Percentiles rank a stretch among this genome's conserved stretches.
Conservation (phyloP, 2,329 filamentous ascomycete genomes). For the Cytospora paraplurivora region DNA sequence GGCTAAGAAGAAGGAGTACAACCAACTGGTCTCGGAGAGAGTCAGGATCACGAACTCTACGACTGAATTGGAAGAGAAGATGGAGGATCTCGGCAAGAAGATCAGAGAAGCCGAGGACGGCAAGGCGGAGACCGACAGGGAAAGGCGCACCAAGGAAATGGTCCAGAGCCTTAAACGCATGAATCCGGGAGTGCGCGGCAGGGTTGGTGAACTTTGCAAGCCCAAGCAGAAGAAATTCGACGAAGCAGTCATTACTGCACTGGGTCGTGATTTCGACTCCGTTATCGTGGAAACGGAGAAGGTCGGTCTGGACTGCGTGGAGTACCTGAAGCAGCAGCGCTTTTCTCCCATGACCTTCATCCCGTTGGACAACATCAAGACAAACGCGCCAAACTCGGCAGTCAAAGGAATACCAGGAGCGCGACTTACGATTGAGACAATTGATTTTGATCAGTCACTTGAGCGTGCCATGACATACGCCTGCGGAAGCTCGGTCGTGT, state of each 20-base stretch:
- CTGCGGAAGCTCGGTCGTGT: constrained; percentile 93
- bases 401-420: constrained; percentile 86
- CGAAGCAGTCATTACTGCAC: constrained; percentile 86
- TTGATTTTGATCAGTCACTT: constrained; percentile 86
- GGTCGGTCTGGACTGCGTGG: constrained; percentile 89
- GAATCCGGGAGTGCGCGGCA: constrained; percentile 87
- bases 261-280: constrained; percentile 91
- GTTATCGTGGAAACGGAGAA: constrained; percentile 95
- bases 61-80: constrained; percentile 89
- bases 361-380: constrained; percentile 95
- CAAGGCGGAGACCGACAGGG: constrained; percentile 81
- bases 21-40: constrained; percentile 80
- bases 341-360: constrained; percentile 91
- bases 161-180: constrained; percentile 85
- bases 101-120: constrained; percentile 85
- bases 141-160: constrained; percentile 77
- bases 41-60: constrained; percentile 78
- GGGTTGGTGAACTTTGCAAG: constrained; percentile 87
- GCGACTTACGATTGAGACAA: constrained; percentile 90
- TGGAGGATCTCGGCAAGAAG: constrained; percentile 77
- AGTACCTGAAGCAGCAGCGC: constrained; percentile 89
- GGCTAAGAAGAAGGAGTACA: constrained; percentile 86
- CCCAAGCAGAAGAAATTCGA: constrained; percentile 98
- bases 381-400: constrained; percentile 85
- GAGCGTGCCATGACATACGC: constrained; percentile 94